Base-by-base conservation (phyloP, 140 eudicot species). In the Flaveria floridana region DNA sequence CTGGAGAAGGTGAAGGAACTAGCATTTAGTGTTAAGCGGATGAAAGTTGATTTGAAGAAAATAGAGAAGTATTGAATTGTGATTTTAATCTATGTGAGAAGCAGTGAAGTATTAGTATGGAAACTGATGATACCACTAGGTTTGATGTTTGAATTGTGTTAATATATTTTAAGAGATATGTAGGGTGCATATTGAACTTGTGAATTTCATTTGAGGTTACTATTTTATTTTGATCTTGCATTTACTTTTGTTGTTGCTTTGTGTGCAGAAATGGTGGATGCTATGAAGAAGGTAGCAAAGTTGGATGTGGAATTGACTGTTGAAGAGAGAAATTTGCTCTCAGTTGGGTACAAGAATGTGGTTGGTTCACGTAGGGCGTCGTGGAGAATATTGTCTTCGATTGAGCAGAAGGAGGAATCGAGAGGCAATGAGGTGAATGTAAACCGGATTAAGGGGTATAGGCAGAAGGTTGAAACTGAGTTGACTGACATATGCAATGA, bases 201-300 rank as follows among this genome's bases (percentile, higher is more conserved):
- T 30, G 28, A 68, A 77, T 30, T 15, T 39, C 46, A 34, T 52
- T 23, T 11, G 16, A 42, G n/a, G 66, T 41, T 25, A 65, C 56
- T 16, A 28, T 53, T 12, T 6, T 37, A 39, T 42, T 59, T 59
- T 26, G 61, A 47, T 77, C 58, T 71, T 71, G 61, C 59, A 11
- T 51, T 65, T 28, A 73, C 50, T n/a, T 46, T 62, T 55, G 41
- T 25, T 52, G 28, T 48, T 63, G 51, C 4, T 30, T 14, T 78
- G 48, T 34, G 58, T 82, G 83, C 80, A 84, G 91, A 86, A 81
- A 86, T 86, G 91, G 91, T 86, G 82, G 91, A 86, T n/a, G 86
- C 88, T 2, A 86, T 86, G 91, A 86, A 86, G 84, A 84, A 84
- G 76, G 87, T 86, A 34, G 91, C 91, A 28, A 67, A 81, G 72